Conservation (phyloP, 1,284 basidiomycete genomes). For the Moesziomyces sp. region DNA sequence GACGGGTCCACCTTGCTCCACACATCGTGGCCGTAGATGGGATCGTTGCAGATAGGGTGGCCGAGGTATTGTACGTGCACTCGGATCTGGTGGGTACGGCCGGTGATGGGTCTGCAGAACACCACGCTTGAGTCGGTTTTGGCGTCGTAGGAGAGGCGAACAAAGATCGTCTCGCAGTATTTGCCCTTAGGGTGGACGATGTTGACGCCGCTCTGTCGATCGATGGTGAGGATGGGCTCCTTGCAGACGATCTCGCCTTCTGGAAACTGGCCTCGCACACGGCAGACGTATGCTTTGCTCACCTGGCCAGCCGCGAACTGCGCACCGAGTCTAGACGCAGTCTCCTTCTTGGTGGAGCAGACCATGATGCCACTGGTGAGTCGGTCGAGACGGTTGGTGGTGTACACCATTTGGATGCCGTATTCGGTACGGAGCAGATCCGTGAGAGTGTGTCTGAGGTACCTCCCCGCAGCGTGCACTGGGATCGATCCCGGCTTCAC, state of each 20-base stretch:
- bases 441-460: conserved; percentile 72
- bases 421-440: conserved; percentile 88
- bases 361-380: conserved; percentile 97
- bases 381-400: conserved; percentile 92
- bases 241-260: conserved; percentile 85
- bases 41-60: conserved; percentile 80
- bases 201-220: conserved; percentile 93
- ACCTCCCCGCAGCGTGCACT: conserved; percentile 64
- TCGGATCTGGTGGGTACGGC: conserved; percentile 87
- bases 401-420: conserved; percentile 82
- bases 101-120: conserved; percentile 74
- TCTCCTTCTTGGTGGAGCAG: conserved; percentile 79
- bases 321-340: conserved; percentile 76
- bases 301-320: conserved; percentile 77
- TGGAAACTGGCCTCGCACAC: conserved; percentile 44
- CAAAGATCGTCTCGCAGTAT: conserved; percentile 87
- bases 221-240: conserved; percentile 88
- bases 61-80: conserved; percentile 97
- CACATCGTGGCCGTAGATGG: conserved; percentile 68
- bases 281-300: conserved; percentile 65
- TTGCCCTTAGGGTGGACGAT: conserved; percentile 73
- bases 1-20: conserved; percentile 58
- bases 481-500: conserved; percentile 69
- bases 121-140: conserved; percentile 87
- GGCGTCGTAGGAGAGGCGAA: conserved; percentile 82